Conservation (phyloP, 2,329 filamentous ascomycete species). For the Sporothrix schenckii region DNA sequence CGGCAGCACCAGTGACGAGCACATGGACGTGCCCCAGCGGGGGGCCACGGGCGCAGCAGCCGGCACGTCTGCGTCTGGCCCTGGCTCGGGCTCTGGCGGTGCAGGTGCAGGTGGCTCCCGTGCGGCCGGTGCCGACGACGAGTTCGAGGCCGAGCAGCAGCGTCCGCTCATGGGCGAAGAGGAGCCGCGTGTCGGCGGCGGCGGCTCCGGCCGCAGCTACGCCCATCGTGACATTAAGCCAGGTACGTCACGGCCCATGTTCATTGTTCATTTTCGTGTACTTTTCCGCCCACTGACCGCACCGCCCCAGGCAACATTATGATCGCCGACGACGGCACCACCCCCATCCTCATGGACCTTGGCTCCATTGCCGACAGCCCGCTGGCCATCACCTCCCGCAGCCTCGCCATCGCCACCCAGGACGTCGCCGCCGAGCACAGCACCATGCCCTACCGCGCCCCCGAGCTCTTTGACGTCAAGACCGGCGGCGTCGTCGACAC, state of each 20-base stretch:
- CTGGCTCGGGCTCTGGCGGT: constrained; percentile 42
- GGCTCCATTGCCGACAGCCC: constrained; percentile 88
- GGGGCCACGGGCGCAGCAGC: constrained; percentile 37
- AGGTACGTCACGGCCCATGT: constrained; percentile 57
- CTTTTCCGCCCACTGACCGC: not conserved
- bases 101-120: constrained; percentile 37
- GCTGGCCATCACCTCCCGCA: constrained; percentile 85
- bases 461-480: constrained; percentile 97
- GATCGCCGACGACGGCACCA: constrained; percentile 88
- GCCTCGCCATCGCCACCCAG: constrained; percentile 86
- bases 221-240: constrained; percentile 97
- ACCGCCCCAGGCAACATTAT: constrained; percentile 78
- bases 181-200: constrained; percentile 65
- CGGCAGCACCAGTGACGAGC: constrained; percentile 44
- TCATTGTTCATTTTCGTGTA: not conserved
- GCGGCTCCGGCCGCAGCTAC: constrained; percentile 70
- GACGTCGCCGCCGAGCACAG: constrained; percentile 94
- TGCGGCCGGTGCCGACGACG: constrained; percentile 64
- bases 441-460: constrained; percentile 97
- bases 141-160: constrained; percentile 66
- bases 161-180: constrained; percentile 83
- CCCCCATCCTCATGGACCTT: constrained; percentile 95
- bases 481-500: constrained; percentile 90
- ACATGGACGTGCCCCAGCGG: constrained; percentile 54
- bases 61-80: not conserved